These are phyloP conservation scores for Delphinella strobiligena DNA, from an alignment of 2,329 filamentous ascomycete species.

Conservation along the genomic window DNA sequence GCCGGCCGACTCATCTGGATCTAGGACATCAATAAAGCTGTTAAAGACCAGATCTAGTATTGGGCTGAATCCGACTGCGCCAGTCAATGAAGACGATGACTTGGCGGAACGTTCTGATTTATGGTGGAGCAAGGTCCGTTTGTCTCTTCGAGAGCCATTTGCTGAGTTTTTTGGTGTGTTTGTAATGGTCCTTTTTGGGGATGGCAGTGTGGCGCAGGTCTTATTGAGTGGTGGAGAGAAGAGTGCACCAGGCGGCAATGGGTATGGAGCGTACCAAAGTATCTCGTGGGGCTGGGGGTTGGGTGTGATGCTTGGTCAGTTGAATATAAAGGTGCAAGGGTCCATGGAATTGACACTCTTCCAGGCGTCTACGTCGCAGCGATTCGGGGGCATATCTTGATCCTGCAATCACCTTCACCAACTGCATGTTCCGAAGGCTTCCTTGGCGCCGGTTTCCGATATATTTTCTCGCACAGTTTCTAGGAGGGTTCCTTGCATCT, in stretches of 20 bases:
- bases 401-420: constrained; percentile 58
- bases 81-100: constrained; percentile 30
- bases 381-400: constrained; percentile 55
- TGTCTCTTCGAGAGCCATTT: constrained; percentile 29
- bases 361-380: constrained; percentile 50
- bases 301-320: background rate
- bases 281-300: constrained; percentile 30
- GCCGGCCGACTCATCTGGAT: too few relatives aligned
- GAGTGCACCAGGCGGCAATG: constrained; percentile 29
- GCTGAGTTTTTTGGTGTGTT: constrained; percentile 32
- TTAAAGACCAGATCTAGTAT: constrained; percentile 10
- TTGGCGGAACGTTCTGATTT: constrained; percentile 22
- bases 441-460: constrained; percentile 58
- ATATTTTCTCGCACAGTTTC: constrained; percentile 53
- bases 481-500: constrained; percentile 52
- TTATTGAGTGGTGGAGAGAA: constrained; percentile 24
- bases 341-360: constrained; percentile 21
- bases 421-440: constrained; percentile 55
- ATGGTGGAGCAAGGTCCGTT: constrained; percentile 25
- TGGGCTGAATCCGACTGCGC: constrained; percentile 28
- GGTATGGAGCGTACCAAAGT: constrained; percentile 29
- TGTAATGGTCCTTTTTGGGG: constrained; percentile 32
- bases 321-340: background rate
- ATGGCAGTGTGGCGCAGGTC: constrained; percentile 32
- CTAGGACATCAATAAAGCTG: constrained; percentile 8